Percentiles rank a stretch among this genome's conserved stretches.
Evolutionary conservation across 768 basidiomycete species (phyloP).

Genomic region (Boletellus sp.): DNA sequence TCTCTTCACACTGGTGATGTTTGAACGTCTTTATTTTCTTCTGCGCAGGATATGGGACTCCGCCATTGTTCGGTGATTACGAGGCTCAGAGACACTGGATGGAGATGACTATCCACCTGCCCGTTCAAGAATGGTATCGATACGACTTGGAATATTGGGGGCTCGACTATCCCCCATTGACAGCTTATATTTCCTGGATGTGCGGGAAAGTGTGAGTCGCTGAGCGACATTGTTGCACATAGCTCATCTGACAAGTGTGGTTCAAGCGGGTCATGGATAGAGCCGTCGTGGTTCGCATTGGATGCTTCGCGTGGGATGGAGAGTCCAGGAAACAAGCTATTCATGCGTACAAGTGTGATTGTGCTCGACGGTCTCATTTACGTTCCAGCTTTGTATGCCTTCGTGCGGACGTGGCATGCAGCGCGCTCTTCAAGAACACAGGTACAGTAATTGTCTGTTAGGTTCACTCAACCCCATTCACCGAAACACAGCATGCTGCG

Average conservation of each 20-base stretch:
- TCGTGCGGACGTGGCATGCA: slow-evolving; percentile 61
- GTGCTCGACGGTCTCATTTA: slow-evolving; percentile 68
- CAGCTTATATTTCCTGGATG: slow-evolving; percentile 84
- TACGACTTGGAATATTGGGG: slow-evolving; percentile 93
- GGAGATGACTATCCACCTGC: slow-evolving; percentile 81
- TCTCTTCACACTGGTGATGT: not conserved
- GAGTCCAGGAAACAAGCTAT: slow-evolving; percentile 59
- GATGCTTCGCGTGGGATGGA: slow-evolving; percentile 72
- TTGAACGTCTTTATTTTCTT: not conserved
- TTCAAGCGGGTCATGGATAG: slow-evolving; percentile 45
- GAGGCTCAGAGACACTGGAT: slow-evolving; percentile 96
- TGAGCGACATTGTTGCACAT: slow-evolving; percentile 12
- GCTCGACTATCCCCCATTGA: slow-evolving; percentile 91
- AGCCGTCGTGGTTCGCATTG: slow-evolving; percentile 67
- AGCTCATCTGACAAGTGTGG: slow-evolving; percentile 3
- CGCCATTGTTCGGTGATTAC: slow-evolving; percentile 89
- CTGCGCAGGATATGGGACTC: slow-evolving; percentile 54
- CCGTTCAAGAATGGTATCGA: slow-evolving; percentile 76
- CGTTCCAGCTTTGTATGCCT: slow-evolving; percentile 67
- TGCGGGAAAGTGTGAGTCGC: slow-evolving; percentile 68
- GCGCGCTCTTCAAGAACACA: slow-evolving; percentile 73
- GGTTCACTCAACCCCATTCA: not conserved
- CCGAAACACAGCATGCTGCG: slow-evolving; percentile 41
- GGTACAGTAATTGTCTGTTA: slow-evolving; percentile 39
- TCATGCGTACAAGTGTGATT: slow-evolving; percentile 79